These are phyloP conservation scores for Boletus rubescentipes DNA, from an alignment of 768 basidiomycete species.

Conservation along the genomic window DNA sequence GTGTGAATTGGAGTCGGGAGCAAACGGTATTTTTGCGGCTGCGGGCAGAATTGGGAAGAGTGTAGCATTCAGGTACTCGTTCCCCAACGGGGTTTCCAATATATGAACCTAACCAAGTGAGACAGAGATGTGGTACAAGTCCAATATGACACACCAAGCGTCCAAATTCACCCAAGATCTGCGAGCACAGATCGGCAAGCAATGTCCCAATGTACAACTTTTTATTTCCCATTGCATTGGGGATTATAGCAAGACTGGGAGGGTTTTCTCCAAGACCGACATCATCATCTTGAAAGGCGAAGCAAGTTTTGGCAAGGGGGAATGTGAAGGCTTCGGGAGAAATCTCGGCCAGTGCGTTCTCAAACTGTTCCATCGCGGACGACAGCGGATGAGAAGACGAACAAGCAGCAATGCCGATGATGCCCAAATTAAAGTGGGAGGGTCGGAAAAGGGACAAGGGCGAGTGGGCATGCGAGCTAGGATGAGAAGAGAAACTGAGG, in stretches of 20 bases:
- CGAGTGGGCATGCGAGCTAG: slow-evolving; percentile 63
- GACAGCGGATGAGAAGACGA: slow-evolving; percentile 53
- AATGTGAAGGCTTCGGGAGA: slow-evolving; percentile 68
- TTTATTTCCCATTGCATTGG: slow-evolving; percentile 84
- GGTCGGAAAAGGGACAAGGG: slow-evolving; percentile 72
- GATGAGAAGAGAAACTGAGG: slow-evolving; percentile 74
- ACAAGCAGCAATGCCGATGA: slow-evolving; percentile 83
- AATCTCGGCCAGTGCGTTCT: slow-evolving; percentile 58
- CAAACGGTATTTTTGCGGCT: slow-evolving; percentile 56
- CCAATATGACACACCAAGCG: slow-evolving; percentile 59
- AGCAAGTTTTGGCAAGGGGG: slow-evolving; percentile 79
- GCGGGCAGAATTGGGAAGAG: slow-evolving; percentile 64
- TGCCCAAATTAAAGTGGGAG: slow-evolving; percentile 82
- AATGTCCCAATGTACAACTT: slow-evolving; percentile 85
- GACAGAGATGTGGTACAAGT: background rate
- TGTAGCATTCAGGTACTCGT: slow-evolving; percentile 77
- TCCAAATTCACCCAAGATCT: slow-evolving; percentile 83
- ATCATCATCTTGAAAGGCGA: slow-evolving; percentile 75
- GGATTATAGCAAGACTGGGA: slow-evolving; percentile 74
- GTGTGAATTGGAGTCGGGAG: slow-evolving; percentile 47
- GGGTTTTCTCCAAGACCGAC: slow-evolving; percentile 55
- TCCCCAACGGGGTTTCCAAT: slow-evolving; percentile 80
- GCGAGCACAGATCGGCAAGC: slow-evolving; percentile 85
- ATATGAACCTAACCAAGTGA: slow-evolving; percentile 58
- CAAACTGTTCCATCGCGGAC: slow-evolving; percentile 63